Percentiles rank a stretch among this genome's conserved stretches.
phyloP scores from a whole-genome alignment of 148 eudicot species.

The Chenopodium berlandieri region DNA sequence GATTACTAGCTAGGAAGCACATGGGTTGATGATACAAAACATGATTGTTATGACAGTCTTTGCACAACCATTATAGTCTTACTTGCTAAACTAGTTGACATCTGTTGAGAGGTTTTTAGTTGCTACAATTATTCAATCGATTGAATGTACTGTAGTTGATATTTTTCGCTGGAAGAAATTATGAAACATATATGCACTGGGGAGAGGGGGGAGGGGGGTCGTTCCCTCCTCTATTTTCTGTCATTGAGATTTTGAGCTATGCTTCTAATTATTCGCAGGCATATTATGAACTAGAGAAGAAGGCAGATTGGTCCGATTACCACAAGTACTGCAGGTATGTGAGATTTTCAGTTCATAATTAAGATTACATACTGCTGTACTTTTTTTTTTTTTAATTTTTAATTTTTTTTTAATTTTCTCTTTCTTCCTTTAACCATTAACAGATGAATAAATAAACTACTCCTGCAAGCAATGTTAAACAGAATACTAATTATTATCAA shows the following conservation, averaged over 20 bases:
- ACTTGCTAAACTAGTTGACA: not conserved
- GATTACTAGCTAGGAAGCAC: not conserved
- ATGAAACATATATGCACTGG: not conserved
- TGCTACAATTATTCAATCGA: not conserved
- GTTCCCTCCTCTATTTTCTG: too few relatives aligned
- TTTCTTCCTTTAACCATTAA: too few relatives aligned
- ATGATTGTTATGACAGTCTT: not conserved
- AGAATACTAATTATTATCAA: too few relatives aligned
- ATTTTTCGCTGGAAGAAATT: not conserved
- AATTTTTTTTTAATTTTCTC: too few relatives aligned
- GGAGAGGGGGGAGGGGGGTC: too few relatives aligned
- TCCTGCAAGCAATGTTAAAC: too few relatives aligned
- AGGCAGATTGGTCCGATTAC: conserved; percentile 72
- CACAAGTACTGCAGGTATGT: conserved; percentile 69
- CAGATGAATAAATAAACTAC: too few relatives aligned
- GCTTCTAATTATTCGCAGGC: conserved; percentile 35
- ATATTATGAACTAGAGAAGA: conserved; percentile 66
- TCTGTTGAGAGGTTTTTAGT: not conserved
- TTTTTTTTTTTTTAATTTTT: not conserved
- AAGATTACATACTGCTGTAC: not conserved
- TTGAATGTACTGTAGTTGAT: not conserved
- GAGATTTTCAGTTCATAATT: conserved; percentile 2
- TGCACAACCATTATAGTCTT: not conserved
- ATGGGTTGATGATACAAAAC: not conserved
- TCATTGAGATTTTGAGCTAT: not conserved